Base-by-base conservation (phyloP, 768 basidiomycete genomes). In the Kwoniella pini region DNA sequence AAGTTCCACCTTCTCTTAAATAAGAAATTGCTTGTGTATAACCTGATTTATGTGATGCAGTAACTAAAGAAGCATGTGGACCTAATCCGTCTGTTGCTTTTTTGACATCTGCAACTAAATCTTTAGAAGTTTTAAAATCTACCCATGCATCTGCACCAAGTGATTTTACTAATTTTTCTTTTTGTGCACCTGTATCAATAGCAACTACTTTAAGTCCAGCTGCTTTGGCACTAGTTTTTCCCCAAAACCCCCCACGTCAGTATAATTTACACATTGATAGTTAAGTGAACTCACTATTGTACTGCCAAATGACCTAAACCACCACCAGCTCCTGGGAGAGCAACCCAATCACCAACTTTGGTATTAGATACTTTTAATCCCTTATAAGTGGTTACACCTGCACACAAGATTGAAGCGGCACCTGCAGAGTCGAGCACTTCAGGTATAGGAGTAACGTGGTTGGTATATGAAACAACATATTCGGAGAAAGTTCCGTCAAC, bases 221-320 rank as follows among this genome's bases (percentile, higher is more conserved):
- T 24, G 84, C 83, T 43, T 81, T 82, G 15, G 90, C 91, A 69
- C 55, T 57, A n/a, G n/a, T n/a, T n/a, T n/a, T n/a, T n/a, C n/a
- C n/a, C n/a, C n/a, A n/a, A n/a, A n/a, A n/a, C n/a, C n/a, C n/a
- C n/a, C n/a, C n/a, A n/a, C n/a, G n/a, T n/a, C n/a, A n/a, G n/a
- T n/a, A n/a, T n/a, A n/a, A n/a, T n/a, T n/a, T n/a, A n/a, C n/a
- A n/a, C n/a, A n/a, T n/a, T n/a, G n/a, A n/a, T n/a, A n/a, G n/a
- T n/a, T n/a, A n/a, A n/a, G n/a, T n/a, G 11, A 42, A 57, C 55
- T 57, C 45, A 48, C 55, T 92, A 92, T 76, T 93, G 90, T 28
- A 91, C 77, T 24, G 89, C 88, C 28, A 94, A 83, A 79, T 91
- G 88, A 7, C 90, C 91, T 30, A 91, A 85, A 13, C 90, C 89